These are phyloP conservation scores for Pilaira anomala DNA, from an alignment of 192 early-diverging fungal genomes.

Conservation along the genomic window DNA sequence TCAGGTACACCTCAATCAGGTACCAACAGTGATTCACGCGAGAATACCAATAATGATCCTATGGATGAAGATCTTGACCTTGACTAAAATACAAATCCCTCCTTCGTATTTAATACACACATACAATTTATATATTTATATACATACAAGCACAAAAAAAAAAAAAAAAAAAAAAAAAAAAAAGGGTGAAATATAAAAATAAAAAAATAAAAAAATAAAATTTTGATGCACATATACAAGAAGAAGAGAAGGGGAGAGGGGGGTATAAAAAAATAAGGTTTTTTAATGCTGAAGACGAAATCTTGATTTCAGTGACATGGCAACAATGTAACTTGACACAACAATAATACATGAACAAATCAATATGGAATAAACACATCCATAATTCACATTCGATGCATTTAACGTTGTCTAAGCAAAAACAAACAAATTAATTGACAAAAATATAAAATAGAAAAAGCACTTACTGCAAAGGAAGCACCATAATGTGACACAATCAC, in stretches of 20 bases:
- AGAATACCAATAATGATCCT: not conserved
- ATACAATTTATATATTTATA: no score
- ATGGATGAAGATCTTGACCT: no score
- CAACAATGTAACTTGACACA: constrained; percentile 3
- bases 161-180: no score
- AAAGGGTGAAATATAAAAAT: no score
- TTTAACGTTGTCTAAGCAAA: constrained; percentile 45
- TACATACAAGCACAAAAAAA: no score
- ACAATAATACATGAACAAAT: constrained; percentile 32
- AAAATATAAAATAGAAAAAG: not conserved
- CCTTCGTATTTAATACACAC: no score
- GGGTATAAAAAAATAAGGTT: not conserved
- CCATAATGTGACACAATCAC: constrained; percentile 62
- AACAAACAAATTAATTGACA: not conserved
- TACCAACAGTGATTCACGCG: not conserved
- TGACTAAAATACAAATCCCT: no score
- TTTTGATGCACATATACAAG: no score
- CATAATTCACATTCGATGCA: constrained; percentile 37
- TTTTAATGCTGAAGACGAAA: not conserved
- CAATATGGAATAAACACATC: constrained; percentile 42
- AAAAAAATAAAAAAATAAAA: no score
- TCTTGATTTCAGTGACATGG: constrained; percentile 13
- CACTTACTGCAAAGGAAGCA: constrained; percentile 60
- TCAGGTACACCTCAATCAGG: not conserved
- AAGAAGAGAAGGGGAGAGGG: not conserved